Evolutionary conservation across 495 filamentous ascomycete genomes (phyloP).

Genomic region (Hyaloscypha bicolor): DNA sequence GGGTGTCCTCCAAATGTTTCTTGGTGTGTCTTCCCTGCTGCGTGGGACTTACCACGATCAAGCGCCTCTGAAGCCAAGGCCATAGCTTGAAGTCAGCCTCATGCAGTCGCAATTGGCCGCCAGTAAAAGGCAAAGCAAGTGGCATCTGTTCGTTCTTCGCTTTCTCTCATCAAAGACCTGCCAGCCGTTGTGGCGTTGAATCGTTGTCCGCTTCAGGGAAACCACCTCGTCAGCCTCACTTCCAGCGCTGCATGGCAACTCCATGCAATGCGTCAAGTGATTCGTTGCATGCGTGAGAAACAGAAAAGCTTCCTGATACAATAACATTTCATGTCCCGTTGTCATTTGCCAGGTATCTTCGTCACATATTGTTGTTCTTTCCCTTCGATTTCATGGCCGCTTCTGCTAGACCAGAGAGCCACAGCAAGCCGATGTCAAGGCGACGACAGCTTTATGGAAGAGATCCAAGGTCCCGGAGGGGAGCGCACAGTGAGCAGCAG

Average conservation of each 20-base stretch:
- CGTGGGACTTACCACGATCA: background rate
- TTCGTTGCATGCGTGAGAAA: background rate
- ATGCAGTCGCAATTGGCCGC: constrained; percentile 7
- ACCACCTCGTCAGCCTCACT: background rate
- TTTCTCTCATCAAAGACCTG: constrained; percentile 4
- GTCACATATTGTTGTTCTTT: constrained; percentile 10
- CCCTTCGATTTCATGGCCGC: constrained; percentile 24
- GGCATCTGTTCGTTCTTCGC: background rate
- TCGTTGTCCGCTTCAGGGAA: background rate
- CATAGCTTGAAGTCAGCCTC: constrained; percentile 18
- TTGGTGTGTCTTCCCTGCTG: background rate
- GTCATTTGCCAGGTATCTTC: constrained; percentile 12
- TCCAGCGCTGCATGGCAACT: background rate
- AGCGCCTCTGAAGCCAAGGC: constrained; percentile 8
- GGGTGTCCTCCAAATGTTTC: background rate
- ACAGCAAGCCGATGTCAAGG: constrained; percentile 18
- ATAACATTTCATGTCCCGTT: background rate
- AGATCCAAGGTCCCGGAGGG: constrained; percentile 19
- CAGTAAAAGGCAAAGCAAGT: background rate
- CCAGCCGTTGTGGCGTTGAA: background rate
- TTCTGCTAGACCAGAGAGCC: constrained; percentile 22
- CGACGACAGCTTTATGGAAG: constrained; percentile 18
- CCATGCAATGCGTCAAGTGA: background rate
- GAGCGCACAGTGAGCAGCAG: constrained; percentile 5
- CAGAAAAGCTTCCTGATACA: background rate